phyloP scores from a whole-genome alignment of 371 early-diverging fungal genomes.

The Lichtheimia corymbifera region DNA sequence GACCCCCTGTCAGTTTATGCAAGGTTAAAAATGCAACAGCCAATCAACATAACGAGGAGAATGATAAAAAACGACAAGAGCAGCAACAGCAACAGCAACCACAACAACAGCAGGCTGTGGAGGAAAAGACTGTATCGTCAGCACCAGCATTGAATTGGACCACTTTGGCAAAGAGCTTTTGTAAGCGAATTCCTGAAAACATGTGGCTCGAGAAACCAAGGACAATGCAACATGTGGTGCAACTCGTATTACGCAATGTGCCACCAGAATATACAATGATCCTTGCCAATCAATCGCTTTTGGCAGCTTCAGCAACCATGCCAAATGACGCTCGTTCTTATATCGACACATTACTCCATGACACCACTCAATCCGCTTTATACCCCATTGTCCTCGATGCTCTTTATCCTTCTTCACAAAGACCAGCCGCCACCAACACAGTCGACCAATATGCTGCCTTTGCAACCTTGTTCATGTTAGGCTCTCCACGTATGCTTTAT shows the following conservation, averaged over 20 bases:
- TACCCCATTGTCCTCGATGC: constrained; percentile 47
- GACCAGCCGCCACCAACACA: neutral
- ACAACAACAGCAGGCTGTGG: neutral
- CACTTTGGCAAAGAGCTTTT: constrained; percentile 47
- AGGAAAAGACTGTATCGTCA: neutral
- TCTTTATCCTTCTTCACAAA: constrained; percentile 30
- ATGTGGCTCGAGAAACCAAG: constrained; percentile 54
- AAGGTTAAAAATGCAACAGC: constrained; percentile 14
- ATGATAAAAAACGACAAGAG: neutral
- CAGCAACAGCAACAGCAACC: neutral
- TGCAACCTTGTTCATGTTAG: constrained; percentile 30
- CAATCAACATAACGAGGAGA: neutral
- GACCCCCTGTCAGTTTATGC: constrained; percentile 47
- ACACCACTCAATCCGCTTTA: constrained; percentile 43
- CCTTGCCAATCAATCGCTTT: constrained; percentile 41
- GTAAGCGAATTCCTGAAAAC: constrained; percentile 52
- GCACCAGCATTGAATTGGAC: constrained; percentile 45
- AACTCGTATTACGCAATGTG: constrained; percentile 47
- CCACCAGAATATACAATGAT: constrained; percentile 48
- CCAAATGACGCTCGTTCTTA: constrained; percentile 35
- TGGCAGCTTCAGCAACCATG: constrained; percentile 16
- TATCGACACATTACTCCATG: constrained; percentile 37
- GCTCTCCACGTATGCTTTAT: constrained; percentile 34
- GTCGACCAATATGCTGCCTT: constrained; percentile 32
- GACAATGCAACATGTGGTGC: constrained; percentile 44